A percentile compares a stretch with the other conserved stretches of the same genome.
These are phyloP conservation scores for Candida ficus DNA, from an alignment of 805 yeast genomes.

Conservation along the genomic window DNA sequence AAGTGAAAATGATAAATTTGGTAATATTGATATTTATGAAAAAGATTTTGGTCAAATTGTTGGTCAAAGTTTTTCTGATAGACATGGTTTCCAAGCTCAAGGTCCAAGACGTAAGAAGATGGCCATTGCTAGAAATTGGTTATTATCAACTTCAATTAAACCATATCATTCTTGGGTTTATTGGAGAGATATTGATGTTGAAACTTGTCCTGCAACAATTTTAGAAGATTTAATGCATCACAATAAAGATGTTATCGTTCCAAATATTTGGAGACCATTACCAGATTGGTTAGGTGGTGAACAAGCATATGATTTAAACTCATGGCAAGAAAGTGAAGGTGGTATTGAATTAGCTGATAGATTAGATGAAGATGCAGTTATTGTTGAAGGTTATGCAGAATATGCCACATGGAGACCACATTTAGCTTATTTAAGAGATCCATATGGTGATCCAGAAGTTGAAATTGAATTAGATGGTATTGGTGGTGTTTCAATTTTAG, in stretches of 20 bases:
- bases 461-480: conserved; percentile 94
- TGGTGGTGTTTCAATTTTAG: conserved; percentile 92
- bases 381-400: conserved; percentile 96
- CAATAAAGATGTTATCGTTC: conserved; percentile 87
- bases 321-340: conserved; percentile 84
- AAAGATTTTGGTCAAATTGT: conserved; percentile 91
- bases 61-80: conserved; percentile 88
- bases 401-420: conserved; percentile 98
- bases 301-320: conserved; percentile 80
- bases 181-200: conserved; percentile 99
- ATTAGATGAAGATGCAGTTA: conserved; percentile 89
- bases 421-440: conserved; percentile 89
- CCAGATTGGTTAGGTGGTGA: conserved; percentile 84
- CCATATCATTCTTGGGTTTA: conserved; percentile 95
- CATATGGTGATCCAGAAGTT: conserved; percentile 89
- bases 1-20: conserved; percentile 61
- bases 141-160: conserved; percentile 75
- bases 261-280: conserved; percentile 88
- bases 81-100: conserved; percentile 95
- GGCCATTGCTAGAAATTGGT: conserved; percentile 97
- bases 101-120: conserved; percentile 91
- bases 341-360: conserved; percentile 70
- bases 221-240: conserved; percentile 92
- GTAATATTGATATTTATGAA: conserved; percentile 81
- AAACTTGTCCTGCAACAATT: conserved; percentile 77